Conservation (phyloP, 2,329 filamentous ascomycete species). For the Neoscytalidium dimidiatum region DNA sequence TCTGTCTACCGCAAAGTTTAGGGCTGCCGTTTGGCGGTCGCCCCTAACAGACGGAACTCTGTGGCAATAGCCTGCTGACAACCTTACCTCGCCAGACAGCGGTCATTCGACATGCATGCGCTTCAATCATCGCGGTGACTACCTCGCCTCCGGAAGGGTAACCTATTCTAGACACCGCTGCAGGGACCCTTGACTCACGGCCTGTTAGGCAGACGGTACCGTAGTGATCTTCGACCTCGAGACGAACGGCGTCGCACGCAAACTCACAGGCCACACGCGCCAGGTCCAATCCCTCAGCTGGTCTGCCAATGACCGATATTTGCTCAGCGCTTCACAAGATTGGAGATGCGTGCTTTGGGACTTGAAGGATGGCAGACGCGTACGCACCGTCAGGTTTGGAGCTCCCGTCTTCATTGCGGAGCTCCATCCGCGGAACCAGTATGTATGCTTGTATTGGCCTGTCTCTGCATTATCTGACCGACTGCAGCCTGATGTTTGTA, state of each 20-base stretch:
- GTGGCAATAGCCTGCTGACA: conserved; percentile 24
- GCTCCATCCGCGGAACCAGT: conserved; percentile 89
- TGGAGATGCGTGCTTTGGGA: conserved; percentile 98
- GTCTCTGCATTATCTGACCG: not conserved
- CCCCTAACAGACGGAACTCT: conserved; percentile 50
- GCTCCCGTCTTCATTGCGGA: conserved; percentile 96
- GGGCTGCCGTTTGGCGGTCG: conserved; percentile 45
- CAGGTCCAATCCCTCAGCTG: conserved; percentile 92
- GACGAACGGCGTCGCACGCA: conserved; percentile 93
- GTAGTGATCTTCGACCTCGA: conserved; percentile 97
- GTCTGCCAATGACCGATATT: conserved; percentile 87
- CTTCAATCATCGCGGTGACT: conserved; percentile 93
- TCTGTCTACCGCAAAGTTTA: conserved; percentile 39
- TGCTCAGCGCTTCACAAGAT: conserved; percentile 90
- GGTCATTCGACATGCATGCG: conserved; percentile 69
- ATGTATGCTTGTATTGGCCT: conserved; percentile 33
- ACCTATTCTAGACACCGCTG: conserved; percentile 24
- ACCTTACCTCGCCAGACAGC: conserved; percentile 45
- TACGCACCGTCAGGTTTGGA: conserved; percentile 86
- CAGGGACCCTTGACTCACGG: conserved; percentile 23
- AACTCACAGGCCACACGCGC: conserved; percentile 87
- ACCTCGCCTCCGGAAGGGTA: conserved; percentile 88
- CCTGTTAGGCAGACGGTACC: conserved; percentile 71
- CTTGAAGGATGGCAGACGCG: conserved; percentile 68
- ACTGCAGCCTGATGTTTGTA: conserved; percentile 73